phyloP scores from a whole-genome alignment of 768 basidiomycete genomes.

The Pleurotus cornucopiae region DNA sequence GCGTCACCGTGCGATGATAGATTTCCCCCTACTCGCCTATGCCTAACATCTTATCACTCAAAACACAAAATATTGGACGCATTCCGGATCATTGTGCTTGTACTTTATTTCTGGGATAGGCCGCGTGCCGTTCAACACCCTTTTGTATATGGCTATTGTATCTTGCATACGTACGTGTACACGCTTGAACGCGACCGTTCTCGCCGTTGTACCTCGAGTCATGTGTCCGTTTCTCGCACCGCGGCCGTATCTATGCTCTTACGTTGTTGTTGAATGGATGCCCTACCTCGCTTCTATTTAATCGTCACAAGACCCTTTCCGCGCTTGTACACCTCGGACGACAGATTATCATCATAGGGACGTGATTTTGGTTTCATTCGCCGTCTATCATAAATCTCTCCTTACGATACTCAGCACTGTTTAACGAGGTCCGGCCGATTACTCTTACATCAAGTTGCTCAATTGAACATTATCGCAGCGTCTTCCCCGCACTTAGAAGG shows the following conservation, averaged over 20 bases:
- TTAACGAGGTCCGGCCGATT: background rate
- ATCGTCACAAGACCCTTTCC: background rate
- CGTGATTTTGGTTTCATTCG: background rate
- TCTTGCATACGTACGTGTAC: background rate
- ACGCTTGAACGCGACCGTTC: background rate
- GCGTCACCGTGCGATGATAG: background rate
- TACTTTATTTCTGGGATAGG: background rate
- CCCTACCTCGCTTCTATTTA: background rate
- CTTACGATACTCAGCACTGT: background rate
- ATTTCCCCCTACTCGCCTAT: background rate
- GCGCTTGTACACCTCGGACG: background rate
- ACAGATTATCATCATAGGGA: background rate
- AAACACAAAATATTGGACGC: background rate
- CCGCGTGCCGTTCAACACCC: background rate
- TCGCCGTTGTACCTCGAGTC: slow-evolving; percentile 3
- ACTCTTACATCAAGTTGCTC: background rate
- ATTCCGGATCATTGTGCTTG: background rate
- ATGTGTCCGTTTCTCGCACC: slow-evolving; percentile 3
- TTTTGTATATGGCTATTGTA: background rate
- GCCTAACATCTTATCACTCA: slow-evolving; percentile 2
- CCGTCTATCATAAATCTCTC: background rate
- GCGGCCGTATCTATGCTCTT: background rate
- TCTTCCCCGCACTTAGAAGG: background rate
- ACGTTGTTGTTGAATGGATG: background rate
- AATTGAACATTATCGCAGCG: background rate